A percentile compares a stretch with the other conserved stretches of the same genome.
Evolutionary conservation across 352 stramenopile genomes (phyloP).

Genomic region (Phytophthora cryptogea): DNA sequence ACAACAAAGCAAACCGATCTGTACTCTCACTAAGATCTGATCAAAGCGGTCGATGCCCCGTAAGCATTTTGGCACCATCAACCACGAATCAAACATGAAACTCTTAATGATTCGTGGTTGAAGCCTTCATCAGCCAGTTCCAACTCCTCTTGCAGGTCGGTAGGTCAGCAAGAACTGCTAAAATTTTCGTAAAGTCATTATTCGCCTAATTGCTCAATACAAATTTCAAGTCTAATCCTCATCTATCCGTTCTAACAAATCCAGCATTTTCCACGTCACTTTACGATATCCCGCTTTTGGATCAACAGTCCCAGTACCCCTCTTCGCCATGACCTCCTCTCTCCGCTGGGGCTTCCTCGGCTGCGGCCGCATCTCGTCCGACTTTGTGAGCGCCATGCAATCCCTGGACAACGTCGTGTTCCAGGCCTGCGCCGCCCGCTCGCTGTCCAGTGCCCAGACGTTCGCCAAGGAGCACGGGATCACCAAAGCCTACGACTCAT

Average conservation of each 20-base stretch:
- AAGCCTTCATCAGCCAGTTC: background rate
- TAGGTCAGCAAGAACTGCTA: no score
- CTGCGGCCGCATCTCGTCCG: conserved; percentile 55
- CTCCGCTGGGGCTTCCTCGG: conserved; percentile 56
- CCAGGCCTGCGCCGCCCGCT: conserved; percentile 50
- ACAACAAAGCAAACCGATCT: no score
- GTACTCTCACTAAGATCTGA: no score
- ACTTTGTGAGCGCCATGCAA: conserved; percentile 54
- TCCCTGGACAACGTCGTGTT: conserved; percentile 28
- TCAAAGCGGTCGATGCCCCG: no score
- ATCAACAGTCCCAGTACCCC: no score
- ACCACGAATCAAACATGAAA: background rate
- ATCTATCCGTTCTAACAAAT: background rate
- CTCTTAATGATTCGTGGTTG: background rate
- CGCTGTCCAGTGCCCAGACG: conserved; percentile 39
- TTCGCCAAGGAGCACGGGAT: conserved; percentile 47
- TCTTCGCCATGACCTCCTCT: conserved; percentile 12
- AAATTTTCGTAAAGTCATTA: no score
- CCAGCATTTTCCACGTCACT: background rate
- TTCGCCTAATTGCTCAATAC: no score
- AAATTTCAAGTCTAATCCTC: background rate
- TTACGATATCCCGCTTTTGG: background rate
- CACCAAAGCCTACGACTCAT: conserved; percentile 69
- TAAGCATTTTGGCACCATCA: no score
- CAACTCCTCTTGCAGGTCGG: background rate